Conservation (phyloP, 2,329 filamentous ascomycete species). For the Apiospora marii region DNA sequence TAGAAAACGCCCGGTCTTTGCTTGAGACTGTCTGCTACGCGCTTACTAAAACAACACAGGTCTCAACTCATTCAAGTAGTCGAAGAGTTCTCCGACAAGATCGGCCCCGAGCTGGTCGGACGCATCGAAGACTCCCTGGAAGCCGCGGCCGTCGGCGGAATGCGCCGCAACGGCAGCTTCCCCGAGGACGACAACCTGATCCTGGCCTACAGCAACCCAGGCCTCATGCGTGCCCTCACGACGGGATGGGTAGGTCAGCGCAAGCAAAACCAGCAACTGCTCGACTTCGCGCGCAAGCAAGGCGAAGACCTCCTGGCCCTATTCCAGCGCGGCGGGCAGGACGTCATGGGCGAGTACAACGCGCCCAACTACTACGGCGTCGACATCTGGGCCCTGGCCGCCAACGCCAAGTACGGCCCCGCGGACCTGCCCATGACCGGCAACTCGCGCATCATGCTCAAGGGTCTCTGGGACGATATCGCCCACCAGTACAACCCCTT, state of each 20-base stretch:
- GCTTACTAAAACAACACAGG: slow-evolving; percentile 28
- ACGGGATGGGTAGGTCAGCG: slow-evolving; percentile 52
- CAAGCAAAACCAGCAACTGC: slow-evolving; percentile 45
- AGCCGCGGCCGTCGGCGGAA: slow-evolving; percentile 46
- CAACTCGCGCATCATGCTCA: slow-evolving; percentile 41
- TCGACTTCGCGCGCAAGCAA: slow-evolving; percentile 46
- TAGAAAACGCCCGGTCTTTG: no score
- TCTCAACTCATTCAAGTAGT: slow-evolving; percentile 46
- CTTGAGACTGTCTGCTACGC: no score
- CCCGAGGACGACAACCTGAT: slow-evolving; percentile 49
- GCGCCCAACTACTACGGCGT: slow-evolving; percentile 51
- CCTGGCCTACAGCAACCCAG: slow-evolving; percentile 51
- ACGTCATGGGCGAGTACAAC: slow-evolving; percentile 48
- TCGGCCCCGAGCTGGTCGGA: slow-evolving; percentile 41
- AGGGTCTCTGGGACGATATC: slow-evolving; percentile 45
- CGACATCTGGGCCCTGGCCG: slow-evolving; percentile 49
- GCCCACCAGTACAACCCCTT: slow-evolving; percentile 47
- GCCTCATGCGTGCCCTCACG: slow-evolving; percentile 48
- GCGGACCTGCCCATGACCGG: slow-evolving; percentile 40
- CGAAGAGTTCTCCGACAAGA: slow-evolving; percentile 44
- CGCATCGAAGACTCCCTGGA: slow-evolving; percentile 48
- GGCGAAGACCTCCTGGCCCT: slow-evolving; percentile 41
- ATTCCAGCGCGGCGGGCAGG: slow-evolving; percentile 36
- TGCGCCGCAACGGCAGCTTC: slow-evolving; percentile 50
- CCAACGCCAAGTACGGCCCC: slow-evolving; percentile 47